Evolutionary conservation across 305 asterid genomes (phyloP), one percentile per base, ranked within the genome.

Genomic region (Solanum hybrid): DNA sequence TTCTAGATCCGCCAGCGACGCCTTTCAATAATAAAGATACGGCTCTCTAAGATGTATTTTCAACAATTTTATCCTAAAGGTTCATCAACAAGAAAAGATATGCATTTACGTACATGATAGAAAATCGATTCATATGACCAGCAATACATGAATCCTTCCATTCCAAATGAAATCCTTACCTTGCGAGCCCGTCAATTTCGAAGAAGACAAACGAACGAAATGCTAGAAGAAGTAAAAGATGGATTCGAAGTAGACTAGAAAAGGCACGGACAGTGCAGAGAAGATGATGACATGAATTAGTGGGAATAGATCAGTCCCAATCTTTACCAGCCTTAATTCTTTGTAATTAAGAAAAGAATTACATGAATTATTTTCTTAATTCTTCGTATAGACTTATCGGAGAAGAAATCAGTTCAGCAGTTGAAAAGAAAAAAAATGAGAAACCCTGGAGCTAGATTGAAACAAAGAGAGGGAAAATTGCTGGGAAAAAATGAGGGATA

Each of bases 241-340:
- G 35, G 95, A 97, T 88, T 96, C 98, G 90, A 97, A 97, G 94
- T 95, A 96, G 88, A 95, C 86, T 27, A 96, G 95, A 91, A 96
- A 96, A 19, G 91, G 42, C 5, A 97, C 79, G 0, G 99, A 93
- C 42, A 97, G 91, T 10, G 90, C 38, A 10, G 96, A 91, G 95
- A 97, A 97, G 64, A 86, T 87, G 15, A 94, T 42, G 76, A 96
- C 99, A 92, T 97, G 94, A 89, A 95, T 85, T 29, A 97, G 92
- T 72, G 95, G 97, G 91, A 51, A 51, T 15, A 51, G 9, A 51
- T 51, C n/a, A 14, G 66, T 51, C 66, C 66, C n/a, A 51, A 51
- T 51, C n/a, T 15, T 51, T 51, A 15, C n/a, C n/a, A 51, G n/a
- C n/a, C 66, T 51, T 51, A 17, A 17, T 17, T 17, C 10, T 56